Evolutionary conservation across 495 filamentous ascomycete species (phyloP), one percentile per base, ranked within the genome.

Genomic region (Aspergillus heteromorphus): DNA sequence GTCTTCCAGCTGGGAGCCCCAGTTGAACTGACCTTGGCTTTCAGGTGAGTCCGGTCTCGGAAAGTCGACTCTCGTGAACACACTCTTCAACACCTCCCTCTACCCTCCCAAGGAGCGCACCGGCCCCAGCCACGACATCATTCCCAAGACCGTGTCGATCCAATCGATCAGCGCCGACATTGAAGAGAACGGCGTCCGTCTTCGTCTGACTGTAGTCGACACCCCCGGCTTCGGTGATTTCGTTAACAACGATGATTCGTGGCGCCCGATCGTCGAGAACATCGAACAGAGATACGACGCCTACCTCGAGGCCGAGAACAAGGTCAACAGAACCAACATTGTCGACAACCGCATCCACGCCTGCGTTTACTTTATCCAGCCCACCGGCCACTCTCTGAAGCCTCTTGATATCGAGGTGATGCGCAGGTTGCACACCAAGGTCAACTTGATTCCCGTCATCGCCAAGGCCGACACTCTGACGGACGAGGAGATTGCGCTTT

Each of bases 321-420:
- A 97, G 86, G 90, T 98, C 68, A 98, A 98, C 80, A 87, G 93
- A 58, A 95, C 95, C 82, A 98, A 98, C 82, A 97, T 97, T 70
- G 84, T 97, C 50, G 93, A 98, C 75, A 97, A 97, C 82, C 88
- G 93, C 63, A 90, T 98, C 54, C 93, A 98, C 65, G 92, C 93
- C 21, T 97, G 93, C 65, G 93, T 98, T 47, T 98, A 96, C 83
- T 98, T 98, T 79, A 96, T 98, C 64, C 93, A 98, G 76, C 93
- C 93, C 51, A 98, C 93, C 38, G 93, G 93, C 49, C 93, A 98
- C 80, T 93, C 95, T n/a, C 79, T 98, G 66, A 98, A 98, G 87
- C 95, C 95, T 49, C 76, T 98, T 61, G 93, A 98, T 67, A 96
- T 97, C 59, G 93, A 98, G 78, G 93, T 98, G 58, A 98, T 98